Evolutionary conservation across 2,329 filamentous ascomycete genomes (phyloP).

Genomic region (Penicillium occitanis): DNA sequence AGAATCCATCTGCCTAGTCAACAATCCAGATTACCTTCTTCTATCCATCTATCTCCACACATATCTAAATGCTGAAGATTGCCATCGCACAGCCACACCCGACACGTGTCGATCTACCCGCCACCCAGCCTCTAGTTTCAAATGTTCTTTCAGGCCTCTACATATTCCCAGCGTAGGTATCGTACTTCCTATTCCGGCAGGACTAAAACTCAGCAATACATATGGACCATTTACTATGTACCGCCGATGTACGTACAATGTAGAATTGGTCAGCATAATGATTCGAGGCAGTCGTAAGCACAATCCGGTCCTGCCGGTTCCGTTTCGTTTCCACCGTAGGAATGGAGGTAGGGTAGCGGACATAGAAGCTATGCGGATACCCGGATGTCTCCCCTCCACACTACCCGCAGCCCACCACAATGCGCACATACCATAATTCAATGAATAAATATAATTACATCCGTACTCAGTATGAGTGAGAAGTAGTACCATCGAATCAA

Average conservation of each 20-base stretch:
- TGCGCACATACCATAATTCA: background rate
- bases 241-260: background rate
- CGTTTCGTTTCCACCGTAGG: background rate
- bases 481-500: background rate
- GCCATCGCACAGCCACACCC: constrained; percentile 7
- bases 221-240: background rate
- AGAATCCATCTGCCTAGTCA: background rate
- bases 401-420: background rate
- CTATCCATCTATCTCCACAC: too few species aligned
- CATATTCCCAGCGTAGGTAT: background rate
- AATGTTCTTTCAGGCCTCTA: background rate
- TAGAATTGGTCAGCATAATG: background rate
- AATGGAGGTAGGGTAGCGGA: background rate
- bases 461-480: too few species aligned
- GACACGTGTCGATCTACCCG: background rate
- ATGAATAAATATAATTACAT: too few species aligned
- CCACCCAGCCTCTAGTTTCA: background rate
- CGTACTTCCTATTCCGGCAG: background rate
- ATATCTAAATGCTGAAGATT: background rate
- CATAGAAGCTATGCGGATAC: background rate
- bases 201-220: background rate
- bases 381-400: background rate
- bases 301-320: background rate
- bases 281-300: background rate
- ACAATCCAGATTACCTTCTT: background rate